Conservation (phyloP, 257 asterid species). For the Leonotis leonurus region DNA sequence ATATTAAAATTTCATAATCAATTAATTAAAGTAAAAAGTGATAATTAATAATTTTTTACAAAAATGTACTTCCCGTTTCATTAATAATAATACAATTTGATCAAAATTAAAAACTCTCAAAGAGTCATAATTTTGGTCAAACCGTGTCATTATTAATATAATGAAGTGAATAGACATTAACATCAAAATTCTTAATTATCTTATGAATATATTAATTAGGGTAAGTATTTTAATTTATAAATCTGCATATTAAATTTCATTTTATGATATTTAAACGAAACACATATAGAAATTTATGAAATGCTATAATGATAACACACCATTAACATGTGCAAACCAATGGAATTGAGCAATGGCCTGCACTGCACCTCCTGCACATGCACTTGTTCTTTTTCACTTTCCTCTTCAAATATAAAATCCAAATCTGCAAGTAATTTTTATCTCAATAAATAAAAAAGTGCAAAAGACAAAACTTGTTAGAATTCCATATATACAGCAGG, state of each 20-base stretch:
- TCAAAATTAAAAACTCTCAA: too few relatives aligned
- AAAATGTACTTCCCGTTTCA: too few relatives aligned
- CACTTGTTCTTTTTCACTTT: neutral
- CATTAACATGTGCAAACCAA: neutral
- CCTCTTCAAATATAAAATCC: slow-evolving; percentile 11
- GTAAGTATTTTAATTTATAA: neutral
- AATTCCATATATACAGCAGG: slow-evolving; percentile 28
- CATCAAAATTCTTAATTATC: too few relatives aligned
- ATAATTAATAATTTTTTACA: too few relatives aligned
- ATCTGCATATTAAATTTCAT: neutral
- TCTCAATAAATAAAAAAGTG: slow-evolving; percentile 21
- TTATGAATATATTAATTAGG: too few relatives aligned
- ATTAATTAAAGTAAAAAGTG: too few relatives aligned
- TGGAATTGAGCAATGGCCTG: slow-evolving; percentile 4
- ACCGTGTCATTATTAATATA: too few relatives aligned
- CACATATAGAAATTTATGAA: neutral
- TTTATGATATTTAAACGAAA: neutral
- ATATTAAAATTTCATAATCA: too few relatives aligned
- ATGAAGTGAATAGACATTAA: too few relatives aligned
- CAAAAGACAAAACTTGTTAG: slow-evolving; percentile 13
- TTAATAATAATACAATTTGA: too few relatives aligned
- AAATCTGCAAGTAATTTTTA: slow-evolving; percentile 17
- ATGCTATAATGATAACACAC: too few relatives aligned
- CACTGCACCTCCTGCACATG: slow-evolving; percentile 17
- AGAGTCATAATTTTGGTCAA: too few relatives aligned